phyloP scores from a whole-genome alignment of 768 basidiomycete species.

The Daedaleopsis sinensis region DNA sequence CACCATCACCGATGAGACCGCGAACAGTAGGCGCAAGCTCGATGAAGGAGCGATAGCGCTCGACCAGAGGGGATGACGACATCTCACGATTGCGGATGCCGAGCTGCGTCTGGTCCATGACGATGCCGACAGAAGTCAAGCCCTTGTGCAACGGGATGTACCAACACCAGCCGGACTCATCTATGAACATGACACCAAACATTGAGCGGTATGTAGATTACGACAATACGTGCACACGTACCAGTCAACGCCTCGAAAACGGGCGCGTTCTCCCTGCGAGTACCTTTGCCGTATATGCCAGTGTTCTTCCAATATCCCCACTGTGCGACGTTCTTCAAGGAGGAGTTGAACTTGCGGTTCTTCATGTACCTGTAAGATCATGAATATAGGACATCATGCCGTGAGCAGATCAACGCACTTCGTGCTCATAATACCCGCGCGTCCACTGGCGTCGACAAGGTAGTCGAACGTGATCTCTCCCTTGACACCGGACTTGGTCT shows the following conservation, averaged over 20 bases:
- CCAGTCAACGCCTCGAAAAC: constrained; percentile 67
- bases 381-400: too few species aligned
- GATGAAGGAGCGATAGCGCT: constrained; percentile 34
- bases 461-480: constrained; percentile 66
- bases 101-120: constrained; percentile 44
- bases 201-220: not conserved
- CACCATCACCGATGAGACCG: constrained; percentile 33
- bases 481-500: constrained; percentile 31
- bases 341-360: constrained; percentile 68
- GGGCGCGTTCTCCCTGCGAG: constrained; percentile 37
- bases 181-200: constrained; percentile 28
- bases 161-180: constrained; percentile 59
- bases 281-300: constrained; percentile 43
- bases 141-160: constrained; percentile 55
- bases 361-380: constrained; percentile 50
- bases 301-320: constrained; percentile 77
- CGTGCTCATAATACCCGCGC: constrained; percentile 70
- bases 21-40: constrained; percentile 36
- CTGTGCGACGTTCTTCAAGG: constrained; percentile 71
- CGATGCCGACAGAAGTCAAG: constrained; percentile 54
- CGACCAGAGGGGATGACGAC: constrained; percentile 24
- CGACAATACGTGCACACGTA: constrained; percentile 31
- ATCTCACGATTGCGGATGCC: constrained; percentile 30
- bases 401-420: constrained; percentile 27
- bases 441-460: constrained; percentile 74